Base-by-base conservation (phyloP, 345 rosid species). In the Salix koriyanagi region DNA sequence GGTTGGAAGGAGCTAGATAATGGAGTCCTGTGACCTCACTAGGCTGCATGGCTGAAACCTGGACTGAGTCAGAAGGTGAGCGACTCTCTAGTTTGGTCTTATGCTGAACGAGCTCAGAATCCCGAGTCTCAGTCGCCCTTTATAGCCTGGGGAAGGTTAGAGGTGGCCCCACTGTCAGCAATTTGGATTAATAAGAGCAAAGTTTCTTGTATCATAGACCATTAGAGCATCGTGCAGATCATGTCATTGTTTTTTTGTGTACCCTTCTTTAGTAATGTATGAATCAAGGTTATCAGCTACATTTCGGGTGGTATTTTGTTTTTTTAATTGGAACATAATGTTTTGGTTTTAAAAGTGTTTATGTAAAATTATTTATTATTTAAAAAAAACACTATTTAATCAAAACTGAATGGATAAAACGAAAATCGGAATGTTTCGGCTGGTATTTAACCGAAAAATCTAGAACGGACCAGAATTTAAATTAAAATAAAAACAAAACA, bases 1-100 rank as follows among this genome's bases (percentile, higher is more conserved):
- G 80, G 81, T 75, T 69, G 48, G 88, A 69, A 54, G 85, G 78
- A 19, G 84, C 46, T 37, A 79, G 84, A 75, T 76, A 87, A 75
- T 83, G 88, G 76, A 87, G 76, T n/a, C 87, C 86, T 77, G 91
- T 74, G 73, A 86, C 82, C 60, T 90, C 92, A 74, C 83, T 65
- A 2, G 93, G 97, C 75, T 86, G 90, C 89, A 88, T 90, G 85
- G 75, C 72, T 81, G 67, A n/a, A 30, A 72, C 41, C 60, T n/a
- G 48, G 44, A 15, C 56, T 4, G 50, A 50, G 37, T 34, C 34
- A 18, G 77, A 46, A 73, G 65, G 66, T 46, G 69, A 54, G 21
- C 9, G 58, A 39, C 41, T 39, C 68, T 69, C 68, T 69, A 41
- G 28, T 46, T 71, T 74, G 60, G 52, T 69, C 42, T 73, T 81